Evolutionary conservation across 768 basidiomycete species (phyloP).

Genomic region (Xanthoconium purpureum): DNA sequence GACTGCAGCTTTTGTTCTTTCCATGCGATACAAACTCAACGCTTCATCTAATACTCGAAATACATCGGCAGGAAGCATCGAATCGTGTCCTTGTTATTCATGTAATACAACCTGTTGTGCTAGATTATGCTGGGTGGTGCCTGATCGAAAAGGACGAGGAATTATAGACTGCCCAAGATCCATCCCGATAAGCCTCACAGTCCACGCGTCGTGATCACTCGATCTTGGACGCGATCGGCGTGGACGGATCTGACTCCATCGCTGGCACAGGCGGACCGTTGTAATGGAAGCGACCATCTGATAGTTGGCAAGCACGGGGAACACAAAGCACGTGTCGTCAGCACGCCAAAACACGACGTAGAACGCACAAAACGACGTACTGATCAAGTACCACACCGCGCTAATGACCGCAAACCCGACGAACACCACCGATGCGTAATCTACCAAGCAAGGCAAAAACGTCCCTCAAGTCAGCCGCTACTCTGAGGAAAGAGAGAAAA

Average conservation of each 20-base stretch:
- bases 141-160: no score
- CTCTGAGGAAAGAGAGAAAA: not conserved
- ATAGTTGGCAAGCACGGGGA: no score
- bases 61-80: not conserved
- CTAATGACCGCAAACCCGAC: constrained; percentile 59
- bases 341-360: not conserved
- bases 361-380: constrained; percentile 34
- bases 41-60: constrained; percentile 7
- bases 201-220: not conserved
- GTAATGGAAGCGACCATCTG: constrained; percentile 45
- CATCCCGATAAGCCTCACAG: no score
- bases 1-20: not conserved
- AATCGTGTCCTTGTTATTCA: not conserved
- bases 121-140: not conserved
- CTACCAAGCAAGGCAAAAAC: constrained; percentile 27
- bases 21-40: constrained; percentile 10
- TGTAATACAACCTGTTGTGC: not conserved
- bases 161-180: no score
- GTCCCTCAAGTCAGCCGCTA: not conserved
- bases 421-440: constrained; percentile 67
- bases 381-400: constrained; percentile 57
- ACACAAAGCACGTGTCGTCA: not conserved
- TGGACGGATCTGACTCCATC: constrained; percentile 2
- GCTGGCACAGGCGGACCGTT: constrained; percentile 40
- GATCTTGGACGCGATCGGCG: constrained; percentile 1